Conservation (phyloP, 257 asterid species). For the Dorcoceras hygrometricum region DNA sequence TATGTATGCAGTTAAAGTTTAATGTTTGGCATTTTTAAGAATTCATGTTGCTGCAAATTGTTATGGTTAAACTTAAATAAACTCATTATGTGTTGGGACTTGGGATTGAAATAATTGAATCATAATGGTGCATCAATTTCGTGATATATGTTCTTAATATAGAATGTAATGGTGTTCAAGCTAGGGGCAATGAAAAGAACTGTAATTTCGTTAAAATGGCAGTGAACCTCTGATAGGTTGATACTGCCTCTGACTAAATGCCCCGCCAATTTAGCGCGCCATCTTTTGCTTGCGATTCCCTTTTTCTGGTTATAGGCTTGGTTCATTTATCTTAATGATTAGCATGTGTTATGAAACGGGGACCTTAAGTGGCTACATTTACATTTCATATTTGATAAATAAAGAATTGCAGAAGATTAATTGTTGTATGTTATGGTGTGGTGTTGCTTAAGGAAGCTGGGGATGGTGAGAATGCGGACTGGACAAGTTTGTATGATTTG, state of each 20-base stretch:
- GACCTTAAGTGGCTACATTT: neutral
- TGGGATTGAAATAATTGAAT: neutral
- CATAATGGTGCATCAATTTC: neutral
- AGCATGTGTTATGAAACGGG: neutral
- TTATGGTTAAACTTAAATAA: neutral
- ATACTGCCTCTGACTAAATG: neutral
- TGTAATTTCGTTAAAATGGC: neutral
- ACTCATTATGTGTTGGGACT: neutral
- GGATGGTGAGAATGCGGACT: conserved; percentile 60
- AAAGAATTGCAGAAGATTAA: neutral
- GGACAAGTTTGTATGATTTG: conserved; percentile 77
- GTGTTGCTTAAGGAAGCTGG: conserved; percentile 71
- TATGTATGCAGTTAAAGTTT: neutral
- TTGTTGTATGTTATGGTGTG: conserved; percentile 14
- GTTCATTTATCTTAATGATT: neutral
- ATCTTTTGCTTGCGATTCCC: neutral
- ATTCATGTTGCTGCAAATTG: neutral
- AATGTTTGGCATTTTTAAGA: neutral
- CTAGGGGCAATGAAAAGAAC: too few species aligned
- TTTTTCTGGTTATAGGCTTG: neutral
- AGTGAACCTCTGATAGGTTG: neutral
- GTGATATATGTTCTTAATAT: neutral
- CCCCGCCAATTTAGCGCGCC: neutral
- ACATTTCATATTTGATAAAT: neutral
- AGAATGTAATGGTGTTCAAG: neutral